These are phyloP conservation scores for Rubus idaeus DNA, from an alignment of 306 rosid species.

Conservation along the genomic window DNA sequence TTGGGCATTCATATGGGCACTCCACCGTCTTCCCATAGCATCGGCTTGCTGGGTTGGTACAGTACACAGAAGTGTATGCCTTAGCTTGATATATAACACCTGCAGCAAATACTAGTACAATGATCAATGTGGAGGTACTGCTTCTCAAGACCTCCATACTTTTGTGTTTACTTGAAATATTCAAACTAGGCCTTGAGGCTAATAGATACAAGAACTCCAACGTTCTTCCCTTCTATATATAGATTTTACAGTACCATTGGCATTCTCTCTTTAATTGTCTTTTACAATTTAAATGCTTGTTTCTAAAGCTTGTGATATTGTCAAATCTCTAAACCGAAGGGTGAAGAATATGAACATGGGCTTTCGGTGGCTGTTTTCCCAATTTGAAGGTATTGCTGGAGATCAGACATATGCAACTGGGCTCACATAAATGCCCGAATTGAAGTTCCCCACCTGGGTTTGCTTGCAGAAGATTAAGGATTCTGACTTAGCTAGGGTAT, in stretches of 20 bases:
- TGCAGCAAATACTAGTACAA: slow-evolving; percentile 2
- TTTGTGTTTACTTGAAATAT: no score
- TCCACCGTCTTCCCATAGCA: slow-evolving; percentile 7
- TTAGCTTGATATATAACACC: slow-evolving; percentile 2
- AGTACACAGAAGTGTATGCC: slow-evolving; percentile 1
- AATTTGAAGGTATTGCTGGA: neutral
- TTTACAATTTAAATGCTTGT: neutral
- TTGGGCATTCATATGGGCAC: slow-evolving; percentile 27
- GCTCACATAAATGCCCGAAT: no score
- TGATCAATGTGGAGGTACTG: neutral
- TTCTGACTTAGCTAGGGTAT: neutral
- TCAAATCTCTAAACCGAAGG: neutral
- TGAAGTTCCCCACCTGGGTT: neutral
- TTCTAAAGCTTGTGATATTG: neutral
- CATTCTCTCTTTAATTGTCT: neutral
- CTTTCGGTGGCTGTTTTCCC: neutral
- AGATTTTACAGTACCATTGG: neutral
- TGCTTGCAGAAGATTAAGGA: slow-evolving; percentile 18
- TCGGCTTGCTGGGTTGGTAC: slow-evolving; percentile 2
- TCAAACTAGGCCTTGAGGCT: neutral
- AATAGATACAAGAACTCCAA: neutral
- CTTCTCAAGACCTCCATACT: slow-evolving; percentile 11
- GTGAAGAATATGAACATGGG: slow-evolving; percentile 24
- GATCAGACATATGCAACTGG: neutral
- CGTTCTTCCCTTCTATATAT: slow-evolving; percentile 4